Base-by-base conservation (phyloP, 352 stramenopile genomes). In the Pythium phragmitis region DNA sequence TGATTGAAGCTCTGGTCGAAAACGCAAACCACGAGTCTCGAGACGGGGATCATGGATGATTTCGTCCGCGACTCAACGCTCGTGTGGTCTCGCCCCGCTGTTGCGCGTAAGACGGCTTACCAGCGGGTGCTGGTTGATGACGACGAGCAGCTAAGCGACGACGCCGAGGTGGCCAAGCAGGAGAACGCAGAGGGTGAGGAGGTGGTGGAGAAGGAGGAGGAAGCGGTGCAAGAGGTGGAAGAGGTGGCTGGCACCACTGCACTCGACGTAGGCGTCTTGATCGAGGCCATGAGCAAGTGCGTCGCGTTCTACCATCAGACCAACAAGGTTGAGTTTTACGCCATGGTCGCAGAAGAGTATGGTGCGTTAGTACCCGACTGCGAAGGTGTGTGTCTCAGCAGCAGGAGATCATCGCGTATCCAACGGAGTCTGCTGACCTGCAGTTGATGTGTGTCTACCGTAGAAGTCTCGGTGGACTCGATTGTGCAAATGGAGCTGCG, bases 211-310 rank as follows among this genome's bases (percentile, higher is more conserved):
- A 16, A 42, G 17, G 47, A 63, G 30, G 47, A 46, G 28, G 28
- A 23, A 8, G 34, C 34, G 45, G 48, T 50, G 8, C 47, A 65
- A 3, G 30, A 45, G 49, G 8, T 8, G 7, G 33, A 47, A 3
- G 34, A 34, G 3, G 21, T 33, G 1, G 39, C 13, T 28, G n/a
- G 1, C 17, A 17, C 51, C 6, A 17, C 16, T 26, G 13, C 30
- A 9, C 47, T 70, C 9, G 52, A 70, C 21, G 19, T 63, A 8
- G 64, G 48, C 37, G 46, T 60, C 14, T 30, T 70, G 23, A 6
- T 70, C 12, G 17, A 65, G 45, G 64, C 64, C 19, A 70, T 70
- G 64, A 7, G 9, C 16, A 61, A 55, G 52, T 70, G 64, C 28
- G 33, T 56, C 17, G 57, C 28, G 26, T 51, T 63, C 45, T 70